These are phyloP conservation scores for Scedosporium dehoogii DNA, from an alignment of 2,329 filamentous ascomycete species.

Conservation along the genomic window DNA sequence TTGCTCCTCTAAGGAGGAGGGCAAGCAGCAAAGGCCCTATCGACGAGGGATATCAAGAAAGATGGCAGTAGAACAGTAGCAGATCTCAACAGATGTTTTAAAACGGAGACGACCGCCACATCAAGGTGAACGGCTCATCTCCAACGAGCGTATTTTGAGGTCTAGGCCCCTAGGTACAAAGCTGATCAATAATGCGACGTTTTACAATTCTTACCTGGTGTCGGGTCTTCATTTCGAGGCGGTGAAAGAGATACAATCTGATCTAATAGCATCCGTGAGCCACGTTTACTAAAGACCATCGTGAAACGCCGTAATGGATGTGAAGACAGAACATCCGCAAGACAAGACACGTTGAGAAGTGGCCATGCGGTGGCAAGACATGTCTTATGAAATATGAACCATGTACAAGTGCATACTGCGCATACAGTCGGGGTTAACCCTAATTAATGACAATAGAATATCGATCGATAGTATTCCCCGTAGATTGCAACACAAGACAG, in stretches of 20 bases:
- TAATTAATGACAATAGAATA: too few relatives aligned
- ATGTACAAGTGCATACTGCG: too few relatives aligned
- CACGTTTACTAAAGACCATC: too few relatives aligned
- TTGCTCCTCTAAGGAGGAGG: too few relatives aligned
- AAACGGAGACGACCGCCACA: too few relatives aligned
- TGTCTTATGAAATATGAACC: too few relatives aligned
- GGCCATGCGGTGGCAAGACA: background rate
- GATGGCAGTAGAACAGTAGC: background rate
- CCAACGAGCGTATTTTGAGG: background rate
- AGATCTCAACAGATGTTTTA: background rate
- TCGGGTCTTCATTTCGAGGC: too few relatives aligned
- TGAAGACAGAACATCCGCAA: background rate
- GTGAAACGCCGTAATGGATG: background rate
- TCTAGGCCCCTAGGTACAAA: background rate
- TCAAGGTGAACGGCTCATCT: background rate
- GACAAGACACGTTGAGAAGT: background rate
- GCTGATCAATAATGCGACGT: background rate
- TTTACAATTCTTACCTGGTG: background rate
- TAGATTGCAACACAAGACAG: background rate
- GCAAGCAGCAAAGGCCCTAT: too few relatives aligned
- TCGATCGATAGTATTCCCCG: too few relatives aligned
- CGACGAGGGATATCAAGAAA: background rate
- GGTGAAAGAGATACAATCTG: too few relatives aligned
- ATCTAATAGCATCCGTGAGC: too few relatives aligned
- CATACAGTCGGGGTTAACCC: too few relatives aligned